Evolutionary conservation across 805 yeast genomes (phyloP).

Genomic region (Nakazawaea siamensis): DNA sequence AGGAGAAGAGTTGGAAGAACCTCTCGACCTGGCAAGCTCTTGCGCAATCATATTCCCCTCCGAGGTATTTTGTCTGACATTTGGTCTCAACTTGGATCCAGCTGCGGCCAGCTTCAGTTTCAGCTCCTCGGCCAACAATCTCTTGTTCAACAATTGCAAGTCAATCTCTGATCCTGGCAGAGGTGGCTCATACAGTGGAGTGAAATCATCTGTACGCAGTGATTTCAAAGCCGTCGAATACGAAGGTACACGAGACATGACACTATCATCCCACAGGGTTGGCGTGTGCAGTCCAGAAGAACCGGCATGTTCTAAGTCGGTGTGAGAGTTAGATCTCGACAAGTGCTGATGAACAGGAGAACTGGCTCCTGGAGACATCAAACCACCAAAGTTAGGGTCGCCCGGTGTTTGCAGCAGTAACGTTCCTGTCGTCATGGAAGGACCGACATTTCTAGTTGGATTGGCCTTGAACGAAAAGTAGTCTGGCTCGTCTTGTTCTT

Average conservation of each 20-base stretch:
- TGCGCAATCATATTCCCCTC: slow-evolving; percentile 14
- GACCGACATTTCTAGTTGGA: slow-evolving; percentile 13
- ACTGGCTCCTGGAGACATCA: slow-evolving; percentile 29
- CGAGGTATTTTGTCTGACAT: slow-evolving; percentile 1
- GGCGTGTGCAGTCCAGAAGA: not conserved
- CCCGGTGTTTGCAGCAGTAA: slow-evolving; percentile 9
- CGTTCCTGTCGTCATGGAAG: slow-evolving; percentile 15
- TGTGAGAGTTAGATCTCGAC: slow-evolving; percentile 50
- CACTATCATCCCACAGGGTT: slow-evolving; percentile 32
- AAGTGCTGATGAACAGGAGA: slow-evolving; percentile 55
- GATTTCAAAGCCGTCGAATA: slow-evolving; percentile 70
- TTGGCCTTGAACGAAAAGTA: slow-evolving; percentile 21
- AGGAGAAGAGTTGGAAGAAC: slow-evolving; percentile 33
- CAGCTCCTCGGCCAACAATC: slow-evolving; percentile 15
- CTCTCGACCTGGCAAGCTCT: slow-evolving; percentile 22
- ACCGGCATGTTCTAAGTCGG: slow-evolving; percentile 14
- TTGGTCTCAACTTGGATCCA: not conserved
- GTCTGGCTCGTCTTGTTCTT: slow-evolving; percentile 20
- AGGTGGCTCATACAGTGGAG: slow-evolving; percentile 67
- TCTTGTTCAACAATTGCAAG: slow-evolving; percentile 21
- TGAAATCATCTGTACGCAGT: slow-evolving; percentile 39
- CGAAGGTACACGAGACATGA: slow-evolving; percentile 71
- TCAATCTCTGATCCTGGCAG: slow-evolving; percentile 29
- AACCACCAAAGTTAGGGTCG: slow-evolving; percentile 11
- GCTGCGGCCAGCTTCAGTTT: not conserved